Conservation (phyloP, 805 yeast genomes). For the Cyberlindnera euphorbiiphila region DNA sequence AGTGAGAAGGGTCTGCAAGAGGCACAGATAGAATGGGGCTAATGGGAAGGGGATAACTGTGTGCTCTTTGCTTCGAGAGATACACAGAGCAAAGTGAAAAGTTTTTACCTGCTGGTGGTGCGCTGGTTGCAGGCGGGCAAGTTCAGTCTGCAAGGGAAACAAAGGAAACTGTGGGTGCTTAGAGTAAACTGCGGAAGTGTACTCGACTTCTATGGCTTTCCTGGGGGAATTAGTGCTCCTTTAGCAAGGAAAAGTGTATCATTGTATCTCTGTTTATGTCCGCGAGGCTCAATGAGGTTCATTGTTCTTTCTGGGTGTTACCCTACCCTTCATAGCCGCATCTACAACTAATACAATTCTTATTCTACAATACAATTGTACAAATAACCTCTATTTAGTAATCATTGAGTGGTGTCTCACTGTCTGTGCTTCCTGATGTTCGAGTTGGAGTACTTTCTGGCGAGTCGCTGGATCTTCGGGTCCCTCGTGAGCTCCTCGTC, state of each 20-base stretch:
- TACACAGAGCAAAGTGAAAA: neutral
- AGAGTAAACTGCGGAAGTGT: no score
- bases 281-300: no score
- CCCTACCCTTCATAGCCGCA: no score
- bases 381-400: neutral
- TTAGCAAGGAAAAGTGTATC: no score
- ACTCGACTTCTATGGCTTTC: no score
- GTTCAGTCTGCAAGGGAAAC: neutral
- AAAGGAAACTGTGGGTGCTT: neutral
- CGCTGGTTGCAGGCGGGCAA: neutral
- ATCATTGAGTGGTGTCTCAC: neutral
- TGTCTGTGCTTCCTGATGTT: slow-evolving; percentile 2
- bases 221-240: no score
- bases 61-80: no score
- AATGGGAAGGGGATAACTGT: no score
- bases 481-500: slow-evolving; percentile 28
- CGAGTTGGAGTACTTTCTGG: slow-evolving; percentile 23
- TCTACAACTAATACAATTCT: no score
- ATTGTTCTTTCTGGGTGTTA: no score
- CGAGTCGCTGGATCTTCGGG: slow-evolving; percentile 24
- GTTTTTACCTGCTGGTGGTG: neutral
- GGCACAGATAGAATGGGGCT: no score
- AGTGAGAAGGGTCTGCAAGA: slow-evolving; percentile 4
- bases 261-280: no score
- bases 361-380: neutral